Percentiles rank a stretch among this genome's conserved stretches.
These are phyloP conservation scores for Trichoderma endophyticum DNA, from an alignment of 2,329 filamentous ascomycete genomes.

Conservation along the genomic window DNA sequence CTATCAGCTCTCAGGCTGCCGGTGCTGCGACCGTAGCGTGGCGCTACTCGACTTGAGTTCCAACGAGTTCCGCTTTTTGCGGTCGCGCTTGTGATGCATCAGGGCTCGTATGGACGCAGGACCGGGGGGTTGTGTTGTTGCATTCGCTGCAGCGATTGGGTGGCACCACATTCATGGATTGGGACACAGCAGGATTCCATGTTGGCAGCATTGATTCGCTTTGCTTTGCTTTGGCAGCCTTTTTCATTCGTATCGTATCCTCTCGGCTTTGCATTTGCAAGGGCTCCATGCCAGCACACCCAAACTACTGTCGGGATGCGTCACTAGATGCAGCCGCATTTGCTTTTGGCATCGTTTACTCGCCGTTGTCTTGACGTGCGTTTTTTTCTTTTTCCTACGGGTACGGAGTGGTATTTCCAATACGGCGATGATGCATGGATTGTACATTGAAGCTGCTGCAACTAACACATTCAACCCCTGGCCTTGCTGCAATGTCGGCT, in stretches of 20 bases:
- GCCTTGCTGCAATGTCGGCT: background rate
- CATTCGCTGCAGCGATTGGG: background rate
- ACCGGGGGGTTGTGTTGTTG: background rate
- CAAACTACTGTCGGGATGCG: constrained; percentile 15
- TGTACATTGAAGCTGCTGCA: background rate
- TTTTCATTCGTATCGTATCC: constrained; percentile 8
- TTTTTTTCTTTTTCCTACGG: background rate
- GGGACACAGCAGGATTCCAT: background rate
- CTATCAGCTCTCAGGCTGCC: constrained; percentile 1
- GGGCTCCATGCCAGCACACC: constrained; percentile 14
- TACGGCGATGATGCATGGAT: background rate
- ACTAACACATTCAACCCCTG: background rate
- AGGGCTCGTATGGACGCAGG: constrained; percentile 14
- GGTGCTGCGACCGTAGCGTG: background rate
- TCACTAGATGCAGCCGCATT: constrained; percentile 1
- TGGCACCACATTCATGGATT: background rate
- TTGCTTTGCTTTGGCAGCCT: background rate
- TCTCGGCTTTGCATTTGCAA: background rate
- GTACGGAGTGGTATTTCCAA: background rate
- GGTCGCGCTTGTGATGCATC: constrained; percentile 14
- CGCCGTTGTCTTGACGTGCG: background rate
- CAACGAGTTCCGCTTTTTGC: constrained; percentile 9
- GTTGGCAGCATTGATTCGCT: background rate
- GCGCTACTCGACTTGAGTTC: background rate
- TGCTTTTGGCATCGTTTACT: background rate